Base-by-base conservation (phyloP, 305 asterid genomes). In the Plantago rigida region DNA sequence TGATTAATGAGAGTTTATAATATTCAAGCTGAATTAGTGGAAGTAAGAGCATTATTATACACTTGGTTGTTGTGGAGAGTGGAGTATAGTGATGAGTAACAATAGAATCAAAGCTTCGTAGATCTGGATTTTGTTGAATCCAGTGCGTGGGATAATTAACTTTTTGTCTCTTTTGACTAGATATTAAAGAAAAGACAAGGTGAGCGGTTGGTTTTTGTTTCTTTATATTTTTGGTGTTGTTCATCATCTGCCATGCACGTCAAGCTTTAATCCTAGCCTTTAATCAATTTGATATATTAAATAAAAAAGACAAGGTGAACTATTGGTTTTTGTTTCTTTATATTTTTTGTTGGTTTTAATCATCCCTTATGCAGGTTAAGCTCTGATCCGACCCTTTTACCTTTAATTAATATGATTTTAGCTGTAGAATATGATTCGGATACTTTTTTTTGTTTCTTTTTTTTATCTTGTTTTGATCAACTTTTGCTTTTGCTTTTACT, bases 71-170 rank as follows among this genome's bases (percentile, higher is more conserved):
- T 65, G 17, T n/a, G 48, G 65, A 56, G 54, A 50, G 24, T 61
- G 61, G 61, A 56, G 48, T 73, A 51, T 26, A 49, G 51, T 24
- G 62, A 60, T 71, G 64, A 71, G 47, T 31, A 48, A 60, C 31
- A 13, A 51, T 14, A 51, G 64, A 68, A 60, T 66, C 67, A 66
- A 66, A 59, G 68, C 75, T 74, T 68, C 79, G 53, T 63, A 76
- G 79, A 71, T 83, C 88, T 79, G 80, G 80, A 68, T 54, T 70
- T 65, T 52, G 55, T 67, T 68, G 59, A 64, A 41, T 59, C 62
- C 54, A 59, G 39, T 46, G 69, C 67, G 49, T 67, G 68, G 34
- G 69, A 56, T 60, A 22, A 2, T 48, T 48, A 13, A 51, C 34
- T 57, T 57, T 56, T 70, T 56, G 77, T 65, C 75, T 66, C 75